A percentile compares a stretch with the other conserved stretches of the same genome.
Evolutionary conservation across 257 asterid species (phyloP).

Genomic region (Fraxinus cuspidata): DNA sequence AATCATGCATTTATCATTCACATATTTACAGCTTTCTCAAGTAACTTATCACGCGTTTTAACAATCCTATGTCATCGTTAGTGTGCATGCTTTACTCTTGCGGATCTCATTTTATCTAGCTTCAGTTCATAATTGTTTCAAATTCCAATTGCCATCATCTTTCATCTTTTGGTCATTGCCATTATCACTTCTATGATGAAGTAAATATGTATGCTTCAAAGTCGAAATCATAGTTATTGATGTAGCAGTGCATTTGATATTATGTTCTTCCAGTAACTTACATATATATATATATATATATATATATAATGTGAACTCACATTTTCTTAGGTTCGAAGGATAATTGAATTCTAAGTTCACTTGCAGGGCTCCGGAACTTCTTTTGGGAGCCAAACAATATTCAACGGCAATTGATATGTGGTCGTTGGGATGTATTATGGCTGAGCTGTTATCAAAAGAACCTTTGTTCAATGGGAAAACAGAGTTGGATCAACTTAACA

Average conservation of each 20-base stretch:
- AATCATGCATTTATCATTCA: no score
- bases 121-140: neutral
- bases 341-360: constrained; percentile 21
- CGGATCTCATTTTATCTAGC: neutral
- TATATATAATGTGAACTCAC: neutral
- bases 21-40: no score
- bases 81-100: neutral
- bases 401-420: constrained; percentile 98
- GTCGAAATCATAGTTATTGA: neutral
- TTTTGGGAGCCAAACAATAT: constrained; percentile 82
- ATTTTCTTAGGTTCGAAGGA: constrained; percentile 2
- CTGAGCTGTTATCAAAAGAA: constrained; percentile 51
- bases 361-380: constrained; percentile 93
- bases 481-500: constrained; percentile 49
- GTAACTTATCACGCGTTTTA: no score
- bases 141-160: neutral
- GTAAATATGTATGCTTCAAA: neutral
- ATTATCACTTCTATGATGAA: neutral
- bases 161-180: neutral
- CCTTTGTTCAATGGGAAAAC: constrained; percentile 48
- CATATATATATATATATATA: no score
- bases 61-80: no score
- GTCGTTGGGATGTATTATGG: constrained; percentile 97
- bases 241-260: neutral
- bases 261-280: neutral